phyloP scores from a whole-genome alignment of 1,284 basidiomycete species.

The Cystobasidium slooffiae region DNA sequence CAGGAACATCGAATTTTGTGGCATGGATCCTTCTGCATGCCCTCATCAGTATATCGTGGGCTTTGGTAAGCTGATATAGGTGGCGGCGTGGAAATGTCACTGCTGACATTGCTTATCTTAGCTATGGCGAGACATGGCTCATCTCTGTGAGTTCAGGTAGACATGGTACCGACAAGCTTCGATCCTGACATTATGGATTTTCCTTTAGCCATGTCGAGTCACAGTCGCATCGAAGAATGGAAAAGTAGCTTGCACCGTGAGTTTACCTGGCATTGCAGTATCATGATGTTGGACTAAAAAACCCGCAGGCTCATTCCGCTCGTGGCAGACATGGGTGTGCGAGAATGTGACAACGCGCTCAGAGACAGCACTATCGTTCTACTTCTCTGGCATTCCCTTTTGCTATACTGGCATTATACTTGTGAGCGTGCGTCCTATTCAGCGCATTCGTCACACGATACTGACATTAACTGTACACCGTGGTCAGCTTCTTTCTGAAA shows the following conservation, averaged over 20 bases:
- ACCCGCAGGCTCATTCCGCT: background rate
- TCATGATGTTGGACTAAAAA: background rate
- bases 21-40: conserved; percentile 9
- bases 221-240: conserved; percentile 17
- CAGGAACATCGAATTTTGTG: conserved; percentile 11
- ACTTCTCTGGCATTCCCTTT: conserved; percentile 12
- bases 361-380: conserved; percentile 11
- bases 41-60: conserved; percentile 17
- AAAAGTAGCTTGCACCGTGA: conserved; percentile 18
- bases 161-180: background rate
- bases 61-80: background rate
- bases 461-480: background rate
- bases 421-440: background rate
- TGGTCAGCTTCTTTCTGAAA: conserved; percentile 1
- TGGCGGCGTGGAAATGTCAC: background rate
- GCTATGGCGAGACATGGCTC: conserved; percentile 18
- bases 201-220: conserved; percentile 6
- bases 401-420: conserved; percentile 17
- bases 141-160: conserved; percentile 6
- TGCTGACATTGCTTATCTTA: background rate
- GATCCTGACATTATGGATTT: background rate
- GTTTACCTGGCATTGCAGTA: background rate
- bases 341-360: conserved; percentile 13
- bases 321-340: conserved; percentile 14
- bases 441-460: background rate